Conservation (phyloP, 306 rosid species). For the Glycine soja region DNA sequence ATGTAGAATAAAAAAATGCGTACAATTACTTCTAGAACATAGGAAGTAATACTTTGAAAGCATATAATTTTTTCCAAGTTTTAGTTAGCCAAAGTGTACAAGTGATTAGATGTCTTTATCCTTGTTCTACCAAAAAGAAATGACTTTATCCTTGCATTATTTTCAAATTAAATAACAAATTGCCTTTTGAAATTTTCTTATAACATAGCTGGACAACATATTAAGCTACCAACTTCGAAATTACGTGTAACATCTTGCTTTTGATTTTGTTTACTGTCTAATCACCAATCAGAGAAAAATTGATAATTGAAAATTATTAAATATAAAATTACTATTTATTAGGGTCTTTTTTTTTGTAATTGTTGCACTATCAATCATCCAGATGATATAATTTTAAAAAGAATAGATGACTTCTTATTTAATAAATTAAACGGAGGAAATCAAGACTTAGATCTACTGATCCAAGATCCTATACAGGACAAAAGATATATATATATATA, state of each 20-base stretch:
- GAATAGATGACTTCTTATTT: not conserved
- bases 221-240: slow-evolving; percentile 22
- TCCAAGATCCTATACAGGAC: not conserved
- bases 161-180: slow-evolving; percentile 25
- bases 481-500: too few relatives aligned
- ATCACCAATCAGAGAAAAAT: slow-evolving; percentile 22
- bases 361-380: not conserved
- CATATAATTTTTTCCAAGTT: not conserved
- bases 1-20: not conserved
- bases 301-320: not conserved
- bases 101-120: slow-evolving; percentile 21
- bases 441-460: not conserved
- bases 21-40: slow-evolving; percentile 7
- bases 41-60: not conserved
- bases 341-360: not conserved
- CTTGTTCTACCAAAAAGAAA: too few relatives aligned
- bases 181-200: slow-evolving; percentile 15
- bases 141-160: not conserved
- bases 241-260: slow-evolving; percentile 3
- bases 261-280: not conserved
- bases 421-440: not conserved
- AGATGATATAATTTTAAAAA: not conserved
- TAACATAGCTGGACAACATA: slow-evolving; percentile 41
- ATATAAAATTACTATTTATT: not conserved
- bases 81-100: slow-evolving; percentile 21